These are phyloP conservation scores for Chrysoporthe puriensis DNA, from an alignment of 2,329 filamentous ascomycete genomes.

Conservation along the genomic window DNA sequence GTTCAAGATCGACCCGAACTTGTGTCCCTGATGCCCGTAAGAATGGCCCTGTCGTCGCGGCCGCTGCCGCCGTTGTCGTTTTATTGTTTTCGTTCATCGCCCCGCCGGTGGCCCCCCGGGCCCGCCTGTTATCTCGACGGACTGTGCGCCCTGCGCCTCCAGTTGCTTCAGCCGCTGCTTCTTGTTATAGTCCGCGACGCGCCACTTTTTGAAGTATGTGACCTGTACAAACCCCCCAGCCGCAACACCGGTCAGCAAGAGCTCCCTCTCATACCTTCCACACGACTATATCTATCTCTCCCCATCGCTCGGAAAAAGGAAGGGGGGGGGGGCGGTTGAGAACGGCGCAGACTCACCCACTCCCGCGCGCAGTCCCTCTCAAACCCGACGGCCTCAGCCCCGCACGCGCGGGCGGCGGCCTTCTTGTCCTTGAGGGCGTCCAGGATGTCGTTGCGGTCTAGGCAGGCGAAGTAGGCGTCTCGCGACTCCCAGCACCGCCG, in stretches of 20 bases:
- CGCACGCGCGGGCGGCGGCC: slow-evolving; percentile 45
- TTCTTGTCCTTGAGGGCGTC: slow-evolving; percentile 60
- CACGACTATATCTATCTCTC: not conserved
- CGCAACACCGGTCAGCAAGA: not conserved
- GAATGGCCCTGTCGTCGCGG: no score
- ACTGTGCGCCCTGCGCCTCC: slow-evolving; percentile 70
- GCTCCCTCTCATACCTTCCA: not conserved
- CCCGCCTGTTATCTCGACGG: slow-evolving; percentile 48
- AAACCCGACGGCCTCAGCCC: slow-evolving; percentile 58
- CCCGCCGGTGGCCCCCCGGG: slow-evolving; percentile 28
- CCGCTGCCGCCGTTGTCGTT: no score
- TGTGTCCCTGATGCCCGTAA: no score
- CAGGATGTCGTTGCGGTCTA: slow-evolving; percentile 80
- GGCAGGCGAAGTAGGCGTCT: slow-evolving; percentile 85
- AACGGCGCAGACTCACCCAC: slow-evolving; percentile 68
- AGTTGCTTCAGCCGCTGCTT: slow-evolving; percentile 77
- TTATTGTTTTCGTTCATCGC: not conserved
- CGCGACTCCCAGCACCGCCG: slow-evolving; percentile 86
- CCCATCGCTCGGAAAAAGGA: not conserved
- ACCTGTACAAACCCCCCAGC: slow-evolving; percentile 58
- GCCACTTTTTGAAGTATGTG: slow-evolving; percentile 96
- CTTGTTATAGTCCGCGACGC: slow-evolving; percentile 90
- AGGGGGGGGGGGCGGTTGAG: not conserved
- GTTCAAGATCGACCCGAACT: not conserved
- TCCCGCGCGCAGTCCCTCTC: slow-evolving; percentile 85